These are phyloP conservation scores for Parafenestella ontariensis DNA, from an alignment of 2,329 filamentous ascomycete genomes.

Conservation along the genomic window DNA sequence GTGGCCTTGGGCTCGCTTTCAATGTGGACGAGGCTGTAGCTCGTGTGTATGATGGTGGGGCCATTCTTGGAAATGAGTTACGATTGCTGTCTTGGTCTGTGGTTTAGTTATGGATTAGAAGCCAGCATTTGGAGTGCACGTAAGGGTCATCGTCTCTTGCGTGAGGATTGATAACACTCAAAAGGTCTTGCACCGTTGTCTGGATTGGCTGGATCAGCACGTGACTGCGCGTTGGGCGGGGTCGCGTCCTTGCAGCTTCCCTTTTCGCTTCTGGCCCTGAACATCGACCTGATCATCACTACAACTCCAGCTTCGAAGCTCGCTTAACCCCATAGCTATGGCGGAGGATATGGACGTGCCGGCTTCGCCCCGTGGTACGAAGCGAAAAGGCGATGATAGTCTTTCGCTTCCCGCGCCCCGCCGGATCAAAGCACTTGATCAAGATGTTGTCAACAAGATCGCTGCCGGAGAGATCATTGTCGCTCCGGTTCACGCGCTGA, in stretches of 20 bases:
- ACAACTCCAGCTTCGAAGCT: constrained; percentile 3
- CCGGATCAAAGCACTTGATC: constrained; percentile 77
- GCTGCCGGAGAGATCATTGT: constrained; percentile 98
- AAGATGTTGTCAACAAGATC: constrained; percentile 97
- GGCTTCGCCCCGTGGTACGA: constrained; percentile 44
- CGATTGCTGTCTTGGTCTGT: background rate
- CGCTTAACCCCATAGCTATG: constrained; percentile 22
- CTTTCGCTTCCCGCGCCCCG: constrained; percentile 48
- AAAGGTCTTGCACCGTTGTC: background rate
- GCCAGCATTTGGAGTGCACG: background rate
- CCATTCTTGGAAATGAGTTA: constrained; percentile 9
- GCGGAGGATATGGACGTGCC: constrained; percentile 39
- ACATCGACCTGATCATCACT: constrained; percentile 12
- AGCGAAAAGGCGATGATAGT: constrained; percentile 45
- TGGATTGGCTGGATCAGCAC: constrained; percentile 5
- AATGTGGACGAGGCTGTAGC: constrained; percentile 24
- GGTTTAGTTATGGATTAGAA: background rate
- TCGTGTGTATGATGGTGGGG: constrained; percentile 27
- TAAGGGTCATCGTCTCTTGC: background rate
- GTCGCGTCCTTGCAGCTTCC: constrained; percentile 25
- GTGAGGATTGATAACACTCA: background rate
- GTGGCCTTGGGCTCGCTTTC: constrained; percentile 5
- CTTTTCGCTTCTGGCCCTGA: constrained; percentile 7
- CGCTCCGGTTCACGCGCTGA: constrained; percentile 92
- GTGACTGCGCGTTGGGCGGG: constrained; percentile 30